Evolutionary conservation across 352 stramenopile genomes (phyloP).

Genomic region (Phytophthora pinifolia): DNA sequence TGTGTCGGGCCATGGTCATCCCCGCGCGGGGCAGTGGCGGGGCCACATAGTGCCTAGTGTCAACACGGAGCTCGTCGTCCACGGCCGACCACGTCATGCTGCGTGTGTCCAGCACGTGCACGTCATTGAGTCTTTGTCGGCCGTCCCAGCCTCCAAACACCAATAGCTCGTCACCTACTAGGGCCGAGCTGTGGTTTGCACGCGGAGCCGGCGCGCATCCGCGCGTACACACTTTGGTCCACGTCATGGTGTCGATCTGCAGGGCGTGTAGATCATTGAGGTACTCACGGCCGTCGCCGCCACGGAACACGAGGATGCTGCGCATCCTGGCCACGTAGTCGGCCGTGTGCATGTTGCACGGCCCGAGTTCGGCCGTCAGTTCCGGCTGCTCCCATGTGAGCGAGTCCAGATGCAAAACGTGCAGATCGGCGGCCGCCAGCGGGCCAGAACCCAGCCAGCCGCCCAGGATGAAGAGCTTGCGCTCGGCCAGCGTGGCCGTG

Average conservation of each 20-base stretch:
- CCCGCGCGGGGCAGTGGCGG: conserved; percentile 91
- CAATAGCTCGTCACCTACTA: conserved; percentile 87
- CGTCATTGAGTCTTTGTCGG: conserved; percentile 93
- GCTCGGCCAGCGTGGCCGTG: conserved; percentile 91
- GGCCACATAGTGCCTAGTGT: conserved; percentile 38
- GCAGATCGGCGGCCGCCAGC: conserved; percentile 91
- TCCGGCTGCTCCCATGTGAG: conserved; percentile 64
- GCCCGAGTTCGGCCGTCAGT: conserved; percentile 58
- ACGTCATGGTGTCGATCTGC: conserved; percentile 87
- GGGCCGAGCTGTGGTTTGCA: conserved; percentile 94
- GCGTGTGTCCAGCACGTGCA: conserved; percentile 93
- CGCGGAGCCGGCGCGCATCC: conserved; percentile 84
- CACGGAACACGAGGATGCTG: conserved; percentile 94
- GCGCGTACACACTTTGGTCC: conserved; percentile 75
- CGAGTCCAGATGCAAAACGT: conserved; percentile 88
- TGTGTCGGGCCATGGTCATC: conserved; percentile 95
- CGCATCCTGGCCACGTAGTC: conserved; percentile 87
- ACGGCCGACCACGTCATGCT: conserved; percentile 89
- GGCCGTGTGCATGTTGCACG: conserved; percentile 98
- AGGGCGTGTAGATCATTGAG: conserved; percentile 96
- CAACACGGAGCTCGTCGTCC: conserved; percentile 29
- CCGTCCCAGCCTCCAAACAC: conserved; percentile 96
- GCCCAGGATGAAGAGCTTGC: conserved; percentile 93
- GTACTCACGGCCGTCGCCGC: conserved; percentile 94
- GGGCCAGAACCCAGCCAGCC: conserved; percentile 94